phyloP scores from a whole-genome alignment of 108 stramenopile species.

The Nitzschia inconspicua region DNA sequence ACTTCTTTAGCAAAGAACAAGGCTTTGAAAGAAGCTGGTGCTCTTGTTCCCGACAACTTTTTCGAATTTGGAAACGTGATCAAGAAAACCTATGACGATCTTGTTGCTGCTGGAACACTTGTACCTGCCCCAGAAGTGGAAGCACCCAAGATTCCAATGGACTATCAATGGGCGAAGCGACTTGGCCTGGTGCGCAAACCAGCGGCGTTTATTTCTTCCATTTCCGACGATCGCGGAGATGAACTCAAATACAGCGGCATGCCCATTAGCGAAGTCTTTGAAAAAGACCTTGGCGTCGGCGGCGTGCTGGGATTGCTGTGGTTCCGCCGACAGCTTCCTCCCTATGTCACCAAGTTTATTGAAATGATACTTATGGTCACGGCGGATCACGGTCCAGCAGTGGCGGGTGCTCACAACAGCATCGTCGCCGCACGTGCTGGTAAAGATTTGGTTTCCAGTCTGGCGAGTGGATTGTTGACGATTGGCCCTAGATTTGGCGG shows the following conservation, averaged over 20 bases:
- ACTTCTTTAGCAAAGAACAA: constrained; percentile 86
- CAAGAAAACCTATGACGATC: constrained; percentile 50
- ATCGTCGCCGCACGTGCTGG: constrained; percentile 91
- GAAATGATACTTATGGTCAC: constrained; percentile 94
- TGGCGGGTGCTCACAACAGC: constrained; percentile 90
- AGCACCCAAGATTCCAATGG: constrained; percentile 82
- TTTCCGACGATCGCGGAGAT: constrained; percentile 90
- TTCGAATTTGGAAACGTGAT: constrained; percentile 77
- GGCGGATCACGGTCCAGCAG: constrained; percentile 84
- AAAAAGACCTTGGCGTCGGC: constrained; percentile 82
- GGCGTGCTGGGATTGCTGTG: constrained; percentile 88
- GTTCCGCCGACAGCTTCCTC: constrained; percentile 85
- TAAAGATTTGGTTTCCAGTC: constrained; percentile 87
- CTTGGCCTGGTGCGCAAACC: constrained; percentile 90
- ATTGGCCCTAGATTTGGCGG: constrained; percentile 94
- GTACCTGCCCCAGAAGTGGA: constrained; percentile 57
- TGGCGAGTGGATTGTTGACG: constrained; percentile 81
- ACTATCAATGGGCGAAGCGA: constrained; percentile 89
- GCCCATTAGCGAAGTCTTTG: constrained; percentile 84
- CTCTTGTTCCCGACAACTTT: constrained; percentile 78
- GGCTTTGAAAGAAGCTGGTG: constrained; percentile 75
- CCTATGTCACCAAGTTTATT: constrained; percentile 89
- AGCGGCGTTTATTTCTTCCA: constrained; percentile 89
- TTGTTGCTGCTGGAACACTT: constrained; percentile 40
- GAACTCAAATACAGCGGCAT: constrained; percentile 87